Conservation (phyloP, 2,329 filamentous ascomycete genomes). For the Colletotrichum lupini region DNA sequence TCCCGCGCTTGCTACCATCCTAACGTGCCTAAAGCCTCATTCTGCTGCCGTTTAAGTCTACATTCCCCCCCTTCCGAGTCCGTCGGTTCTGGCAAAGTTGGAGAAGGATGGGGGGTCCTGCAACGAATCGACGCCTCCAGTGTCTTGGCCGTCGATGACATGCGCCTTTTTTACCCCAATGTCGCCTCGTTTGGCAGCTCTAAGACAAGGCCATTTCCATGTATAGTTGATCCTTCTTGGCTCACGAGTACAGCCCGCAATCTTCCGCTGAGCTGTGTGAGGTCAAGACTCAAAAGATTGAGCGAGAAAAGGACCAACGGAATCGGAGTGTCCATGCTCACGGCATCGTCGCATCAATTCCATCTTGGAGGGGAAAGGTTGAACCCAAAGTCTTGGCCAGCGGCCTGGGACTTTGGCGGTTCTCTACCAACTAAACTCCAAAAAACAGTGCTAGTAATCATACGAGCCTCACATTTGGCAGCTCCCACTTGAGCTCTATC, state of each 20-base stretch:
- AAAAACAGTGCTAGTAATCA: not conserved
- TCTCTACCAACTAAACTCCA: slow-evolving; percentile 4
- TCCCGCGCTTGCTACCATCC: slow-evolving; percentile 26
- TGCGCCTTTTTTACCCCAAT: slow-evolving; percentile 16
- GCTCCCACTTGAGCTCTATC: not conserved
- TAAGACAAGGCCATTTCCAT: slow-evolving; percentile 27
- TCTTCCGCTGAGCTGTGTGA: slow-evolving; percentile 25
- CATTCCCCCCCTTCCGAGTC: slow-evolving; percentile 28
- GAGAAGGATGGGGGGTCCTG: slow-evolving; percentile 12
- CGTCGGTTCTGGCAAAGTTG: slow-evolving; percentile 25
- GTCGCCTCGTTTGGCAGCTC: slow-evolving; percentile 26
- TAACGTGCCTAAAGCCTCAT: slow-evolving; percentile 16
- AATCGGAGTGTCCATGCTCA: not conserved
- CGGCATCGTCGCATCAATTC: slow-evolving; percentile 16
- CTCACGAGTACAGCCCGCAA: slow-evolving; percentile 19
- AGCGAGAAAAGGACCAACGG: slow-evolving; percentile 15
- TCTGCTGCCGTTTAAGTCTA: slow-evolving; percentile 23
- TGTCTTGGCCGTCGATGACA: slow-evolving; percentile 19
- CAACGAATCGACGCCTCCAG: slow-evolving; percentile 12
- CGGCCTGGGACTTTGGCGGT: not conserved
- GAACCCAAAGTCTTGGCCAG: slow-evolving; percentile 22
- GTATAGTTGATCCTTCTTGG: slow-evolving; percentile 32
- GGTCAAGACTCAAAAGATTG: slow-evolving; percentile 6
- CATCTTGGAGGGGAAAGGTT: not conserved
- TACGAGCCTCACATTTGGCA: not conserved